Conservation (phyloP, 768 basidiomycete genomes). For the Podaxis sp. region DNA sequence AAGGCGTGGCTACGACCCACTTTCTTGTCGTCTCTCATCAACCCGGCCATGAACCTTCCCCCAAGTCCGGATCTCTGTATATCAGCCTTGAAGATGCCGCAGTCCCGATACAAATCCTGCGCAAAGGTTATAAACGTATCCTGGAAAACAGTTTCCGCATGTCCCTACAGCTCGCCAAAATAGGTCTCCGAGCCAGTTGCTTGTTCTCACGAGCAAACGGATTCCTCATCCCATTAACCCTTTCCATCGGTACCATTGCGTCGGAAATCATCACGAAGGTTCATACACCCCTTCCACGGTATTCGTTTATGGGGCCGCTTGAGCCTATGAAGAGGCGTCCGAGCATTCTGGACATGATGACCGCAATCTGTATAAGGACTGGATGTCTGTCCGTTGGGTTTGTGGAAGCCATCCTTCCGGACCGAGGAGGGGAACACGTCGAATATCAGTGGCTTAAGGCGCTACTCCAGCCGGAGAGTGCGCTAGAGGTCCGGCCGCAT, state of each 20-base stretch:
- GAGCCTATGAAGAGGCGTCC: background rate
- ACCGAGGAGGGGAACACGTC: background rate
- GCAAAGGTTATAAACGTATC: background rate
- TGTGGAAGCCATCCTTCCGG: slow-evolving; percentile 3
- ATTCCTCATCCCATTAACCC: background rate
- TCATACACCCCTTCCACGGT: background rate
- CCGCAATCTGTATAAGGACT: background rate
- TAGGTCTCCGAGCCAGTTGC: background rate
- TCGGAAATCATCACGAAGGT: background rate
- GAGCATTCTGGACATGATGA: background rate
- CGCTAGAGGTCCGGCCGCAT: no score
- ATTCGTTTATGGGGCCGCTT: background rate
- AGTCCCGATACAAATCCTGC: background rate
- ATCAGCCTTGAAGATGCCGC: slow-evolving; percentile 6
- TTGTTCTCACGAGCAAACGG: background rate
- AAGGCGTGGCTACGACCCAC: background rate
- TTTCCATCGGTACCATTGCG: background rate
- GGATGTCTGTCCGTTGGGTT: background rate
- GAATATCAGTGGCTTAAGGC: background rate
- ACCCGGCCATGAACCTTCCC: background rate
- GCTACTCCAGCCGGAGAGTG: background rate
- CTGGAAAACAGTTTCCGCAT: background rate
- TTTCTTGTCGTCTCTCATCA: background rate
- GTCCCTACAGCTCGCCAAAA: background rate
- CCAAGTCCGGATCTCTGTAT: background rate